A percentile compares a stretch with the other conserved stretches of the same genome.
These are phyloP conservation scores for Fusarium brevicatenulatum DNA, from an alignment of 2,329 filamentous ascomycete species.

Conservation along the genomic window DNA sequence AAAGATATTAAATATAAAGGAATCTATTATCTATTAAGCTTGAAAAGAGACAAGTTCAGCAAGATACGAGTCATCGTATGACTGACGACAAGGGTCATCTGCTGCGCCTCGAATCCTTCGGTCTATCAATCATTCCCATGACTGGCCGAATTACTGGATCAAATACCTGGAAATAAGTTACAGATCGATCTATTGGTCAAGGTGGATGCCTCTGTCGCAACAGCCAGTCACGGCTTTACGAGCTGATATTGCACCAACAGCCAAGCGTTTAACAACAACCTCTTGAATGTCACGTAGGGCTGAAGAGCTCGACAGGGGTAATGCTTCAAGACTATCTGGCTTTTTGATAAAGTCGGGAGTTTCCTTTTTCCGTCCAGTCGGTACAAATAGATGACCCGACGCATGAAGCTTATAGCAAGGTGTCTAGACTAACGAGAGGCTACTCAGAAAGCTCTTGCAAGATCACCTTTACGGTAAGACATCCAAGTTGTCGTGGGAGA, in stretches of 20 bases:
- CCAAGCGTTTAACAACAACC: background rate
- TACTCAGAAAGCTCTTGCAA: background rate
- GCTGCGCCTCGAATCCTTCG: background rate
- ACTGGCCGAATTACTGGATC: background rate
- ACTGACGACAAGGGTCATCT: background rate
- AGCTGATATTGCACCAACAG: background rate
- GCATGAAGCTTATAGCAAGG: background rate
- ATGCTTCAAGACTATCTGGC: background rate
- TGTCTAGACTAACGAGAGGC: background rate
- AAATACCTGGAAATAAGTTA: background rate
- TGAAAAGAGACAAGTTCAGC: background rate
- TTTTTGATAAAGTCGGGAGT: background rate
- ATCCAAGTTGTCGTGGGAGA: rapidly evolving
- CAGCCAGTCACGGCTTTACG: background rate
- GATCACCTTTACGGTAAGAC: background rate
- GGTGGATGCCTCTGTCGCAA: background rate
- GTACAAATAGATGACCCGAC: background rate
- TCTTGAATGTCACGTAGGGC: background rate
- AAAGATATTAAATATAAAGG: too few species aligned
- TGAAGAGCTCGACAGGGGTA: background rate
- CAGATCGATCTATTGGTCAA: background rate
- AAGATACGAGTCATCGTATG: background rate
- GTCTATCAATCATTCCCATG: background rate
- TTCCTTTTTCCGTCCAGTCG: background rate
- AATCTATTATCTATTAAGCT: background rate